These are phyloP conservation scores for Pholiota adiposa DNA, from an alignment of 1,284 basidiomycete species.

Conservation along the genomic window DNA sequence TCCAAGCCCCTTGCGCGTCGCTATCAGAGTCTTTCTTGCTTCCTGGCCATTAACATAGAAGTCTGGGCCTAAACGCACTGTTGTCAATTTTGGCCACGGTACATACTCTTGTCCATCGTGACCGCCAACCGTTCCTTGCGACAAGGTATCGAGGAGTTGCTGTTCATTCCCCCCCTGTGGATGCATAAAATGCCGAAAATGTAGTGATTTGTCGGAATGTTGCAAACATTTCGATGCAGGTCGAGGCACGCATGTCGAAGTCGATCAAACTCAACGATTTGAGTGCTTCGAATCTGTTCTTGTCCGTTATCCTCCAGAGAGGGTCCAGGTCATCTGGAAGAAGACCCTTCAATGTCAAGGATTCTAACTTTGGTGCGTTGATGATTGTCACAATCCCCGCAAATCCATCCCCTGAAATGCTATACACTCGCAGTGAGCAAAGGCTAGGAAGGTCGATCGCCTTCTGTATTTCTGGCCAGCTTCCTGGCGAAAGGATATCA, in stretches of 20 bases:
- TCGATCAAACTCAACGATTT: slow-evolving; percentile 39
- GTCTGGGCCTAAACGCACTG: slow-evolving; percentile 32
- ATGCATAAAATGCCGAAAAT: slow-evolving; percentile 33
- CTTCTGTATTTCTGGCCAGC: slow-evolving; percentile 24
- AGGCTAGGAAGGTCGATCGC: slow-evolving; percentile 36
- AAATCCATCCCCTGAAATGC: slow-evolving; percentile 37
- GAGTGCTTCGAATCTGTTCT: slow-evolving; percentile 34
- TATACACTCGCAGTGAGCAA: slow-evolving; percentile 40
- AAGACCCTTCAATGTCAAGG: slow-evolving; percentile 40
- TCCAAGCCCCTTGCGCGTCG: slow-evolving; percentile 22
- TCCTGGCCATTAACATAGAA: slow-evolving; percentile 26
- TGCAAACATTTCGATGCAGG: slow-evolving; percentile 33
- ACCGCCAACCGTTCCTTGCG: slow-evolving; percentile 13
- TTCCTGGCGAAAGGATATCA: slow-evolving; percentile 32
- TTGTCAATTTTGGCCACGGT: slow-evolving; percentile 40
- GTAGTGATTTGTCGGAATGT: slow-evolving; percentile 37
- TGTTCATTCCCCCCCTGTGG: slow-evolving; percentile 22
- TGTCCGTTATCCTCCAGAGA: slow-evolving; percentile 26
- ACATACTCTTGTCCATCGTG: slow-evolving; percentile 9
- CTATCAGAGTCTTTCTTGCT: slow-evolving; percentile 27
- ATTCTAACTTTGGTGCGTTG: slow-evolving; percentile 39
- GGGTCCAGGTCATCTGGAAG: slow-evolving; percentile 40
- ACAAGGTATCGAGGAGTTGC: slow-evolving; percentile 19
- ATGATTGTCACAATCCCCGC: slow-evolving; percentile 36
- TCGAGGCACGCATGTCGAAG: slow-evolving; percentile 37